phyloP scores from a whole-genome alignment of 2,329 filamentous ascomycete genomes.

The Clathrospora elynae region DNA sequence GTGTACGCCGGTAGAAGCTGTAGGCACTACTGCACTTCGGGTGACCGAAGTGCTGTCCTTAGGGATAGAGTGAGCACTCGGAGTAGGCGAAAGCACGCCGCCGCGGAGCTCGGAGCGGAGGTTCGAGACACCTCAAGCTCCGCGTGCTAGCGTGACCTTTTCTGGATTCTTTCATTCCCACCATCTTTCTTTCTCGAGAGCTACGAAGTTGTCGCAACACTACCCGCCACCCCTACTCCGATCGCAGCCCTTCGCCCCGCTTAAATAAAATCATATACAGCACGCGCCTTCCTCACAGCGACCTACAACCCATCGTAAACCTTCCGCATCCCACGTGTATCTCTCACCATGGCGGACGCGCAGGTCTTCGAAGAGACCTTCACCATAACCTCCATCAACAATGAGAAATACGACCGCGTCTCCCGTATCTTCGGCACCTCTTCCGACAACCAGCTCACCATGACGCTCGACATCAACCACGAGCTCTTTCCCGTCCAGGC shows the following conservation, averaged over 20 bases:
- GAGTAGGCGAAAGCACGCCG: too few species aligned
- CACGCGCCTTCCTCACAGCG: neutral
- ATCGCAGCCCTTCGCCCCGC: neutral
- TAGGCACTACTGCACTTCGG: too few species aligned
- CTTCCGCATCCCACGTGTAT: neutral
- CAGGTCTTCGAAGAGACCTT: conserved; percentile 95
- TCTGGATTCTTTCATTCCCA: conserved; percentile 21
- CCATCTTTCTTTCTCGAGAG: conserved; percentile 3
- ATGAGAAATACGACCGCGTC: conserved; percentile 93
- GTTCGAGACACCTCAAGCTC: conserved; percentile 14
- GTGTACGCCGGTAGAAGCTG: too few species aligned
- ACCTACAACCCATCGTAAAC: neutral
- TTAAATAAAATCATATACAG: neutral
- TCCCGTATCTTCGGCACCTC: conserved; percentile 81
- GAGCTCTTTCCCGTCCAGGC: conserved; percentile 81
- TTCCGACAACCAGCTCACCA: conserved; percentile 74
- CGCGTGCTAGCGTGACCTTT: conserved; percentile 10
- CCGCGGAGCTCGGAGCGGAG: conserved; percentile 19
- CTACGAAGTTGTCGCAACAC: conserved; percentile 7
- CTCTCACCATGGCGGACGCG: conserved; percentile 71
- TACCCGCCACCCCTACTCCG: neutral
- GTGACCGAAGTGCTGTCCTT: too few species aligned
- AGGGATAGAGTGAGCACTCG: too few species aligned
- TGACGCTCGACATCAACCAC: conserved; percentile 91
- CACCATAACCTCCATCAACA: conserved; percentile 77